phyloP scores from a whole-genome alignment of 257 asterid genomes.

The Primulina huaijiensis region DNA sequence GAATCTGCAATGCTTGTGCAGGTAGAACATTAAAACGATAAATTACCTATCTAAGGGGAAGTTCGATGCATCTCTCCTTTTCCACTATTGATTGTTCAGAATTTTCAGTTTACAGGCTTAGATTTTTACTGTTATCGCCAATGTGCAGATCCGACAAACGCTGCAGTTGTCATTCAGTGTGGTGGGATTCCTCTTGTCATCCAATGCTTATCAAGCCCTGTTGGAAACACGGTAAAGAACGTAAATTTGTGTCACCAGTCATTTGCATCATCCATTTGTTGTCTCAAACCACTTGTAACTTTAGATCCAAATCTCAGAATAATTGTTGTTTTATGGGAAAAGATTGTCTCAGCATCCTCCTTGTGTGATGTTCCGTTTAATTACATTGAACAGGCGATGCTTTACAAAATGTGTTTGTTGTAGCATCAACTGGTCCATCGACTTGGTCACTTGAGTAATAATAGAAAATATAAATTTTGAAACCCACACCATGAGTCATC shows the following conservation, averaged over 20 bases:
- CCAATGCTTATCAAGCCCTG: slow-evolving; percentile 91
- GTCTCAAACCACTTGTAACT: background rate
- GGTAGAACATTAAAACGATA: slow-evolving; percentile 37
- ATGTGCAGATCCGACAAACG: slow-evolving; percentile 75
- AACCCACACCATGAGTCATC: no score
- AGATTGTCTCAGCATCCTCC: background rate
- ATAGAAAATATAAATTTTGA: no score
- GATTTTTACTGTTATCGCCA: background rate
- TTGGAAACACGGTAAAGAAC: slow-evolving; percentile 72
- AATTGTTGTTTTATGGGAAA: background rate
- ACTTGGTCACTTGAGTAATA: no score
- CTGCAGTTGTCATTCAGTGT: slow-evolving; percentile 58
- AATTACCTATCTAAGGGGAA: background rate
- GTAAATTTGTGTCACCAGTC: slow-evolving; percentile 3
- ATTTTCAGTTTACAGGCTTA: background rate
- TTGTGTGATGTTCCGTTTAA: background rate
- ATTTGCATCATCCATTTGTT: background rate
- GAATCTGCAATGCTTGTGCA: slow-evolving; percentile 81
- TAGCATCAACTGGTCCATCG: background rate
- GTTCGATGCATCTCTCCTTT: background rate
- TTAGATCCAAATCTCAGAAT: background rate
- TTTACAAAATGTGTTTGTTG: background rate
- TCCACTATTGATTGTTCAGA: background rate
- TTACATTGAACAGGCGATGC: background rate
- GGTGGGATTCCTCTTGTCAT: slow-evolving; percentile 81